Conservation (phyloP, 805 yeast genomes). For the Barnettozyma salicaria region DNA sequence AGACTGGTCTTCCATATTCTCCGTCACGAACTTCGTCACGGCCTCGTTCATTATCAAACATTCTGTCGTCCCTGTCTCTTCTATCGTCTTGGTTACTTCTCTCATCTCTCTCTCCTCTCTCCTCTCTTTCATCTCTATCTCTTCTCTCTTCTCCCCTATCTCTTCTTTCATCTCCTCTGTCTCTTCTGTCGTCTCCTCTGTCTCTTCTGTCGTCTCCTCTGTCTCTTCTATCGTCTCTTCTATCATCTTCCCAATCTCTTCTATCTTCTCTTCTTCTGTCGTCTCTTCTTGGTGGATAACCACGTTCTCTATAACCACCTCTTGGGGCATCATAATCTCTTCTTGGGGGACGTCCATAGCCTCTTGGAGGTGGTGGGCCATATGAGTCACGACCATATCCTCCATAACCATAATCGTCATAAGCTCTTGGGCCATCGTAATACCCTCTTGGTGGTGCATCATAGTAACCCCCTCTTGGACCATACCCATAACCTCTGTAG, state of each 20-base stretch:
- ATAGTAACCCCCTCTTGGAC: constrained; percentile 9
- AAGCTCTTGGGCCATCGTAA: constrained; percentile 11
- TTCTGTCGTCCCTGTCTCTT: constrained; percentile 9
- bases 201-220: constrained; percentile 16
- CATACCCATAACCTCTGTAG: constrained; percentile 13
- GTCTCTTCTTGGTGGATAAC: constrained; percentile 14
- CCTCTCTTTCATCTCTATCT: constrained; percentile 16
- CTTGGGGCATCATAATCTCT: constrained; percentile 11
- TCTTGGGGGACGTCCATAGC: constrained; percentile 11
- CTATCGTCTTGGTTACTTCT: constrained; percentile 6
- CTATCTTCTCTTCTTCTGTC: constrained; percentile 15
- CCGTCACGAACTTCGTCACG: too few species aligned
- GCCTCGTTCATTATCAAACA: too few species aligned
- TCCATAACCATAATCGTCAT: constrained; percentile 8
- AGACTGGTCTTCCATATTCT: constrained; percentile 19
- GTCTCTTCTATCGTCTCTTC: constrained; percentile 13
- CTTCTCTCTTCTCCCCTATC: constrained; percentile 12
- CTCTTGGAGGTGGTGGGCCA: constrained; percentile 14
- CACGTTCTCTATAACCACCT: constrained; percentile 17
- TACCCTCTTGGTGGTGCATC: constrained; percentile 13
- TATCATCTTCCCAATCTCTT: constrained; percentile 12
- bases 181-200: constrained; percentile 11
- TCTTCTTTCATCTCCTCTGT: constrained; percentile 5
- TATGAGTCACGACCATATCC: constrained; percentile 14
- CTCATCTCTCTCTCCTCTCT: constrained; percentile 16